A percentile compares a stretch with the other conserved stretches of the same genome.
phyloP scores from a whole-genome alignment of 108 stramenopile genomes.

The Cyclotella cryptica region DNA sequence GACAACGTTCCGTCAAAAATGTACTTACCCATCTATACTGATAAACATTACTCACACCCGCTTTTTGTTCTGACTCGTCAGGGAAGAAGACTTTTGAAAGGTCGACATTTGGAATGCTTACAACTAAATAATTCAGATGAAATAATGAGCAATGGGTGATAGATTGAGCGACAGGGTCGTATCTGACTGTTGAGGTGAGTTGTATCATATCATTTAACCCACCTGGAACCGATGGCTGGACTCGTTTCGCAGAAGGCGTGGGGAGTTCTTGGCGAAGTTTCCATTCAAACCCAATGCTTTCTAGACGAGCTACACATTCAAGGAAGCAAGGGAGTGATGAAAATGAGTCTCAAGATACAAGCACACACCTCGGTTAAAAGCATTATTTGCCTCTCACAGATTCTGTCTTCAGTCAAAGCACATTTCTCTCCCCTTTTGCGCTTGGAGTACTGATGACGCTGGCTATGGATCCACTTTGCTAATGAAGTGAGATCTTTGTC shows the following conservation, averaged over 20 bases:
- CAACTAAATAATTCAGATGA: neutral
- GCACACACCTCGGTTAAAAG: neutral
- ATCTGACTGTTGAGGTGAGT: too few species aligned
- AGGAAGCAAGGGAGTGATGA: neutral
- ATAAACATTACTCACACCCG: neutral
- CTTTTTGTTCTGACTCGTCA: neutral
- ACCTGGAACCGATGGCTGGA: neutral
- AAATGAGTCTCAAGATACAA: neutral
- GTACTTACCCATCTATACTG: neutral
- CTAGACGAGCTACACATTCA: conserved; percentile 10
- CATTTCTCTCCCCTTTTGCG: conserved; percentile 11
- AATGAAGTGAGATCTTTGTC: conserved; percentile 5
- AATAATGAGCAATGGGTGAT: neutral
- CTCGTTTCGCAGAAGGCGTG: neutral
- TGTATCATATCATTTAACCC: neutral
- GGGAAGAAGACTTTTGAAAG: neutral
- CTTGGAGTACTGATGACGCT: conserved; percentile 21
- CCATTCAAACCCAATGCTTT: conserved; percentile 45
- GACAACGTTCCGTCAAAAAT: neutral
- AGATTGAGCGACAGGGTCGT: neutral
- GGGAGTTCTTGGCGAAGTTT: conserved; percentile 12
- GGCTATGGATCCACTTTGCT: conserved; percentile 28
- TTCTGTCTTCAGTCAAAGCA: conserved; percentile 25
- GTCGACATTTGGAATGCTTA: neutral
- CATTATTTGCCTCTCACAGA: neutral